Base-by-base conservation (phyloP, 73 alveolate species). In the Uronychia setigera region DNA sequence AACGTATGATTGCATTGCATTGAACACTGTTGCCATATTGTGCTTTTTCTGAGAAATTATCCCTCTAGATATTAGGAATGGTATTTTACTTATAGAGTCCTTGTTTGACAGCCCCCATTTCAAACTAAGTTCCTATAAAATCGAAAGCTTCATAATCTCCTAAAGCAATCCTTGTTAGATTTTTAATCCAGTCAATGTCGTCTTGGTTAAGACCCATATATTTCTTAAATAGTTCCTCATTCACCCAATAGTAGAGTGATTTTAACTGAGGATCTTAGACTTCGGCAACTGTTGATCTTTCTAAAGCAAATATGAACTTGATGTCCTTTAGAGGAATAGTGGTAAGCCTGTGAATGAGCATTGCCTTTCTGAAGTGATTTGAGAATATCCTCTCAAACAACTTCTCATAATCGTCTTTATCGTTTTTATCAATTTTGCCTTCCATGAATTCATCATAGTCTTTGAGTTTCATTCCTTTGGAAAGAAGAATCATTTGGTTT, bases 371-470 rank as follows among this genome's bases (percentile, higher is more conserved):
- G 67, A 46, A 46, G 5, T 46, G 67, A 46, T 5, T 46, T 5
- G 67, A 46, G 67, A 46, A 46, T 46, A 46, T 46, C 67, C 67
- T 46, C 67, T 46, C 67, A 19, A 46, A 46, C 67, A 46, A 46
- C 67, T 5, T 19, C 67, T 46, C 67, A 46, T 46, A 46, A 5
- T 46, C 67, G 67, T 46, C 67, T 46, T 19, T 46, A 46, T 19
- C 19, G 67, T 5, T 19, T 5, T 5, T 5, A 46, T 46, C 67
- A 19, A 46, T 46, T 46, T 5, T 11, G n/a, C 67, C 67, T 19
- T 46, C 67, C 67, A 46, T 46, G 67, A 46, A 5, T 46, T 46
- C n/a, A 19, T 46, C 67, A 46, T 46, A 46, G 67, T 46, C 67
- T 19, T 46, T 46, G 5, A 46, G 5, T 5, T 19, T 5, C 67